Evolutionary conservation across 2,329 filamentous ascomycete species (phyloP).

Genomic region (Juglanconis sp.): DNA sequence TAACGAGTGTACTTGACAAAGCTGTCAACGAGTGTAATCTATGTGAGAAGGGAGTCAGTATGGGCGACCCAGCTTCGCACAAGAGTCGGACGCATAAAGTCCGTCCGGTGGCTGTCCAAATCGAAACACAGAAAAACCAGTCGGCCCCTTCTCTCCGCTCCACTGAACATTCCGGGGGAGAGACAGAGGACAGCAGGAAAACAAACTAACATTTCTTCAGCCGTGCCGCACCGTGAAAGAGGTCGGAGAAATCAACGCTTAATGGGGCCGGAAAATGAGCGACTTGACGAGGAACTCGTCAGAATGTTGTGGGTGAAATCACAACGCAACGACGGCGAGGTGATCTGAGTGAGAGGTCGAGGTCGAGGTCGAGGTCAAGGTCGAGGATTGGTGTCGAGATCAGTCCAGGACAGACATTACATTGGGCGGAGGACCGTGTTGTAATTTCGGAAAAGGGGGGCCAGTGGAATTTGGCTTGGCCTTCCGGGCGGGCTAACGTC

Average conservation of each 20-base stretch:
- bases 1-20: slow-evolving; percentile 61
- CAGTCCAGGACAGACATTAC: slow-evolving; percentile 28
- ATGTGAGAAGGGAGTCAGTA: slow-evolving; percentile 20
- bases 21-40: slow-evolving; percentile 48
- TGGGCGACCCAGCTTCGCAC: slow-evolving; percentile 5
- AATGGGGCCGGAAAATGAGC: slow-evolving; percentile 37
- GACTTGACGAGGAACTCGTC: slow-evolving; percentile 47
- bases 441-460: slow-evolving; percentile 18
- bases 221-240: slow-evolving; percentile 1
- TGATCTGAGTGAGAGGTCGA: slow-evolving; percentile 11
- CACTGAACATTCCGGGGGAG: background rate
- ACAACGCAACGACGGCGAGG: slow-evolving; percentile 19
- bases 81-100: slow-evolving; percentile 25
- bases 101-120: slow-evolving; percentile 25
- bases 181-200: background rate
- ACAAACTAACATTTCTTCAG: slow-evolving; percentile 7
- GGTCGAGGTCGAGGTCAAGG: slow-evolving; percentile 7
- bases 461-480: slow-evolving; percentile 12
- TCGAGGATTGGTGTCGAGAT: slow-evolving; percentile 19
- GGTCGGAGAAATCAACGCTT: slow-evolving; percentile 21
- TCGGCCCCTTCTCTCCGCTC: slow-evolving; percentile 3
- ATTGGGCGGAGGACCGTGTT: slow-evolving; percentile 17
- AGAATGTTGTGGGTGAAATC: slow-evolving; percentile 21
- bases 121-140: slow-evolving; percentile 6
- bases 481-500: slow-evolving; percentile 11